Base-by-base conservation (phyloP, 331 rosid genomes). In the Acacia concinna region DNA sequence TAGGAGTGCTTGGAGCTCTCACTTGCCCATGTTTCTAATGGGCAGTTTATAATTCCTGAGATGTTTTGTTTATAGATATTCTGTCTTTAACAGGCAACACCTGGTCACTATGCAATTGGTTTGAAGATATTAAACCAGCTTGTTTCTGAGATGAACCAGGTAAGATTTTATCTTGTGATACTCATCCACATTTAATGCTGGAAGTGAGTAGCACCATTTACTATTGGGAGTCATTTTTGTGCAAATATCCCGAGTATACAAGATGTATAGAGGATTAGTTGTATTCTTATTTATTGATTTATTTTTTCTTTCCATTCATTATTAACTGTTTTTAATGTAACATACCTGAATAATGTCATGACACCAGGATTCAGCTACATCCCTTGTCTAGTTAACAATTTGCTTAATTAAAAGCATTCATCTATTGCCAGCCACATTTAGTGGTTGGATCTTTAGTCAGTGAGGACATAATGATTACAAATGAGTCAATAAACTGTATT, bases 71-170 rank as follows among this genome's bases (percentile, higher is more conserved):
- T 71, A 85, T 70, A 35, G 21, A 40, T 68, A 40, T 40, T 69
- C 21, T 62, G 43, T 32, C 75, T 79, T 79, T 82, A 79, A 51
- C 90, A 96, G 98, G 98, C 97, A 64, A 86, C 98, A 0, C 90
- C 98, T 6, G 99, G 94, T 74, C 99, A 91, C 86, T 96, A 86
- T 86, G 93, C 94, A 69, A 96, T 96, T 78, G 99, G 98, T 76
- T 87, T 96, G 90, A 96, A 90, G 97, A 93, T 96, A 80, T 85
- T 96, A 56, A 96, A 92, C 84, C 99, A 96, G 84, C 97, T 96
- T 76, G 93, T 93, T 73, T 91, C 98, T 76, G 99, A 96, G 93
- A 93, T 96, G 97, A 96, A 93, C 87, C 98, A 93, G 99, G 99
- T 96, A 74, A 44, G 87, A 60, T 59, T 81, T 83, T 49, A 81